Evolutionary conservation across 306 rosid genomes (phyloP), one percentile per base, ranked within the genome.

Genomic region (Alnus rubra): DNA sequence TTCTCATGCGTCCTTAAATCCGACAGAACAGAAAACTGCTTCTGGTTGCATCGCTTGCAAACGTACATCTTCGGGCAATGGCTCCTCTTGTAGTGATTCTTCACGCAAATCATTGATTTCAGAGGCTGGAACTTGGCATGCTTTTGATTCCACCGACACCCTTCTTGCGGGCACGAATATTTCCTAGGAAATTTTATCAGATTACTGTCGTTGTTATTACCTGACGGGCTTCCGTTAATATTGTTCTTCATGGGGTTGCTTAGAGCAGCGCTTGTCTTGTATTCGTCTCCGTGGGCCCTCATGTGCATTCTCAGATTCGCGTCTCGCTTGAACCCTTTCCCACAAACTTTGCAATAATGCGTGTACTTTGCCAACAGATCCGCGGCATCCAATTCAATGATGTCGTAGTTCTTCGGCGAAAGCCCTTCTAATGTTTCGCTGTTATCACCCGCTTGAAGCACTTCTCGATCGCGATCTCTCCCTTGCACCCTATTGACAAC

Each of bases 271-370:
- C 74, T 95, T 0, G 91, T 91, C 64, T 95, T 95, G 83, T 95
- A 91, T 86, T 92, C 93, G 68, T 95, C 98, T 0, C 98, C 98
- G 49, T 92, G 98, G 54, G 98, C 98, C 71, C 98, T 89, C 98
- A 95, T 95, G 79, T 95, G 98, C 97, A 92, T 95, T 85, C 98
- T 84, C 80, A 95, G 76, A 84, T 95, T 95, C 0, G 98, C 98
- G 1, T 95, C 98, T 0, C 98, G 81, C 85, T 92, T 92, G 60
- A 95, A 95, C 68, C 98, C 98, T 84, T 95, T 95, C 1, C 96
- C 98, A 54, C 98, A 95, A 47, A 92, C 90, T 60, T 88, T 92
- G 67, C 98, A 95, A 59, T 95, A 91, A 71, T 95, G 98, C 1
- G 98, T 95, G 90, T 92, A 95, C 88, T 91, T 95, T 0, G 98